phyloP scores from a whole-genome alignment of 192 early-diverging fungal genomes.

The Coemansia sp. region DNA sequence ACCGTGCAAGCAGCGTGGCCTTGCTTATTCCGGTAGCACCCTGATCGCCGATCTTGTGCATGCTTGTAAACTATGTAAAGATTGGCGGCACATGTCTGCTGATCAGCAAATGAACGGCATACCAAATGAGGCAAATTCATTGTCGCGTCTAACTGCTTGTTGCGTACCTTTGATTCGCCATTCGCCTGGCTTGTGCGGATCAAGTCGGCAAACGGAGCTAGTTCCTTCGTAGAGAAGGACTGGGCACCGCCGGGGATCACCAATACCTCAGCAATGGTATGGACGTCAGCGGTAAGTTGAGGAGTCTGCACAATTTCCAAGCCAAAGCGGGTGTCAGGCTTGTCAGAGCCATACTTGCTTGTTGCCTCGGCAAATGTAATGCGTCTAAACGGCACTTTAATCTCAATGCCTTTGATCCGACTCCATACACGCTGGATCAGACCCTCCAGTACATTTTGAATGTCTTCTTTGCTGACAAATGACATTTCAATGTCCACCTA shows the following conservation, averaged over 20 bases:
- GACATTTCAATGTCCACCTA: constrained; percentile 91
- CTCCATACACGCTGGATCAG: constrained; percentile 69
- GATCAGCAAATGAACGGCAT: too few species aligned
- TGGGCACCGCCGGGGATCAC: constrained; percentile 35
- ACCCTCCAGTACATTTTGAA: constrained; percentile 73
- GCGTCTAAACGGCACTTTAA: constrained; percentile 62
- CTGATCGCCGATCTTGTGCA: constrained; percentile 36
- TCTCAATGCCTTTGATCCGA: constrained; percentile 54
- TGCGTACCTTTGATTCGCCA: constrained; percentile 43
- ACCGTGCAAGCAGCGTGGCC: constrained; percentile 39
- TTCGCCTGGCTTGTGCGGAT: constrained; percentile 35
- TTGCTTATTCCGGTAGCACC: constrained; percentile 28
- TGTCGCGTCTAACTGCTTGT: not conserved
- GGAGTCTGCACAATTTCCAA: constrained; percentile 57
- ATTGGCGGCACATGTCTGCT: too few species aligned
- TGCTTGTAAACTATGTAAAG: constrained; percentile 28
- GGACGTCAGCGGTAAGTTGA: constrained; percentile 14
- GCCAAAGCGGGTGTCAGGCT: constrained; percentile 83
- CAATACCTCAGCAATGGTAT: constrained; percentile 32
- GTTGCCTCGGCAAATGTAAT: constrained; percentile 86
- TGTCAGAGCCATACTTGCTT: constrained; percentile 82
- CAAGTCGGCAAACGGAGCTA: constrained; percentile 24
- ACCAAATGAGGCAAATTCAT: too few species aligned
- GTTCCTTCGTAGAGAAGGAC: constrained; percentile 27
- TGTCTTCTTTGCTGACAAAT: constrained; percentile 70